Conservation (phyloP, 2,329 filamentous ascomycete genomes). For the Hymenoscyphus scutula region DNA sequence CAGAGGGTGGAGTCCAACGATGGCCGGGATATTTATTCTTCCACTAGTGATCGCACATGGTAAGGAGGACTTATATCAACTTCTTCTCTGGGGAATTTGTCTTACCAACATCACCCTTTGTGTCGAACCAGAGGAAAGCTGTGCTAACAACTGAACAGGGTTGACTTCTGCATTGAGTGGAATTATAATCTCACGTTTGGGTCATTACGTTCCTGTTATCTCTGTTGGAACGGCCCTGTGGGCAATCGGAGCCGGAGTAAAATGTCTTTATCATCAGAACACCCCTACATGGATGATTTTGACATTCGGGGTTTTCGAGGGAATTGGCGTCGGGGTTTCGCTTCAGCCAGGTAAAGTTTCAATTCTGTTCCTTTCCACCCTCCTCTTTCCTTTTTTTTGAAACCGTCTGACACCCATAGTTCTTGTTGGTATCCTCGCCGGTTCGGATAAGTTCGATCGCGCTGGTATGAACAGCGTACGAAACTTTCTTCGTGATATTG, state of each 20-base stretch:
- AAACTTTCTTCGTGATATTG: constrained; percentile 33
- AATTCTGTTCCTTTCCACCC: too few relatives aligned
- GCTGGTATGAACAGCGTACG: constrained; percentile 33
- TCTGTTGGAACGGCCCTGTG: background rate
- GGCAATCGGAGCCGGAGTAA: background rate
- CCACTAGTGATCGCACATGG: constrained; percentile 16
- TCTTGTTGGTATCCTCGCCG: constrained; percentile 34
- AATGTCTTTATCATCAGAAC: background rate
- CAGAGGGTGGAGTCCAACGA: constrained; percentile 7
- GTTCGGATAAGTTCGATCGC: constrained; percentile 27
- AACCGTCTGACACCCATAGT: constrained; percentile 12
- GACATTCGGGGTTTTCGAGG: background rate
- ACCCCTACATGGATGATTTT: background rate
- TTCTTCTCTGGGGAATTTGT: background rate
- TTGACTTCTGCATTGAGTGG: constrained; percentile 11
- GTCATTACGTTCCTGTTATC: constrained; percentile 3
- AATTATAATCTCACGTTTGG: background rate
- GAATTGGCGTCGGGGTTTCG: constrained; percentile 13
- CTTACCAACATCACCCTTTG: background rate
- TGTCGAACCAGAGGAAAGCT: background rate
- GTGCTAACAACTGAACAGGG: background rate
- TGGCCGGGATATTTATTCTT: constrained; percentile 12
- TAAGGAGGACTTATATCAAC: background rate
- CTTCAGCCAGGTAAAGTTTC: constrained; percentile 9
- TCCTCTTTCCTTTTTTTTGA: background rate